These are phyloP conservation scores for Stagonosporopsis rhizophila DNA, from an alignment of 2,329 filamentous ascomycete species.

Conservation along the genomic window DNA sequence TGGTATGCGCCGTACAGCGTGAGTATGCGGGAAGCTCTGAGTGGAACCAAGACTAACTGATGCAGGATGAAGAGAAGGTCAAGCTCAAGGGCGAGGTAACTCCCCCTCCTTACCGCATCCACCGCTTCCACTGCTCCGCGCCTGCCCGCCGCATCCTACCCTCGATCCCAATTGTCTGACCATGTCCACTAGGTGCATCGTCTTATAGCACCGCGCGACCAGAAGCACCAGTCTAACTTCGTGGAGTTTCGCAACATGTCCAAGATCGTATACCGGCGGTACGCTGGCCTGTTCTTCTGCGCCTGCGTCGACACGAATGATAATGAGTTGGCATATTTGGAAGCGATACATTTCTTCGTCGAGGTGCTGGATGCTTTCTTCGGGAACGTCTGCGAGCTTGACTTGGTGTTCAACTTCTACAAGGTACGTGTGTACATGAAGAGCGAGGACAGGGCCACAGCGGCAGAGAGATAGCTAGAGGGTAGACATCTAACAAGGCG, in stretches of 20 bases:
- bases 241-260: constrained; percentile 88
- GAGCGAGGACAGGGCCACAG: neutral
- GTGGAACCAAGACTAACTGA: constrained; percentile 21
- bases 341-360: constrained; percentile 99
- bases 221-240: constrained; percentile 99
- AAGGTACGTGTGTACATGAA: constrained; percentile 58
- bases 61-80: constrained; percentile 93
- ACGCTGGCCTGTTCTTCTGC: constrained; percentile 98
- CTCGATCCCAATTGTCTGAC: constrained; percentile 1
- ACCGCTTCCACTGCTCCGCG: neutral
- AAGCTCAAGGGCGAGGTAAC: constrained; percentile 94
- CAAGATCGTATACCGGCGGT: constrained; percentile 96
- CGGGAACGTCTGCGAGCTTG: constrained; percentile 97
- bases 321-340: constrained; percentile 95
- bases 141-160: neutral
- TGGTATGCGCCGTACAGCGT: constrained; percentile 97
- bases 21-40: constrained; percentile 35
- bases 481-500: neutral
- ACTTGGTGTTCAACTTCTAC: constrained; percentile 79
- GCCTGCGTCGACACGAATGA: constrained; percentile 99
- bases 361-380: constrained; percentile 99
- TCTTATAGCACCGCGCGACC: constrained; percentile 94
- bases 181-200: constrained; percentile 80
- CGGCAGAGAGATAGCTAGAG: neutral
- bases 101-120: constrained; percentile 5